These are phyloP conservation scores for Takashimella koratensis DNA, from an alignment of 1,284 basidiomycete genomes.

Conservation along the genomic window DNA sequence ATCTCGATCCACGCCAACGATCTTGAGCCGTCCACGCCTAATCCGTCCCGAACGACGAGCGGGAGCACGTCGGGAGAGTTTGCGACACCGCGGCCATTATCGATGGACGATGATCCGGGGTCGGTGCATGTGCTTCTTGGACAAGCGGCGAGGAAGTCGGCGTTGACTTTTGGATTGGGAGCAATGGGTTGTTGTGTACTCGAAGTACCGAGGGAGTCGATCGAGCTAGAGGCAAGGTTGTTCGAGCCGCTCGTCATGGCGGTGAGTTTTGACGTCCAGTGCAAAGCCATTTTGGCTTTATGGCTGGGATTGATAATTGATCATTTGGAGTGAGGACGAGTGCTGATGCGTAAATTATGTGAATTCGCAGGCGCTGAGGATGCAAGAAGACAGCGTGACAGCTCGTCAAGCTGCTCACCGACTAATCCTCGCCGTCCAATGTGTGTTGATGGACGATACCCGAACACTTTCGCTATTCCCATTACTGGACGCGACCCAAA, in stretches of 20 bases:
- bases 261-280: slow-evolving; percentile 14
- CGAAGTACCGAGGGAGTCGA: slow-evolving; percentile 30
- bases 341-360: neutral
- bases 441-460: slow-evolving; percentile 27
- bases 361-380: slow-evolving; percentile 15
- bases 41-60: no score
- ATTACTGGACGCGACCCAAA: slow-evolving; percentile 25
- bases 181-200: slow-evolving; percentile 41
- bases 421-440: slow-evolving; percentile 40
- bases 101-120: neutral
- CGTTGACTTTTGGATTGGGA: slow-evolving; percentile 36
- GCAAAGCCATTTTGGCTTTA: neutral
- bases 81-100: no score
- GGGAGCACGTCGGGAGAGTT: no score
- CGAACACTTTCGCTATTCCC: slow-evolving; percentile 35
- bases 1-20: slow-evolving; percentile 11
- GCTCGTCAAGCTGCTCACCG: slow-evolving; percentile 39
- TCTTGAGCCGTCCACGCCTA: neutral
- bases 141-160: slow-evolving; percentile 16
- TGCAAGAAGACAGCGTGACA: slow-evolving; percentile 11
- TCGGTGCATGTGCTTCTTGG: slow-evolving; percentile 1
- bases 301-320: no score
- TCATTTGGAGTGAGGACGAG: no score
- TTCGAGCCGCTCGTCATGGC: slow-evolving; percentile 28
- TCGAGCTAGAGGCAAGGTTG: slow-evolving; percentile 28